These are phyloP conservation scores for Cytospora chrysosperma DNA, from an alignment of 2,329 filamentous ascomycete genomes.

Conservation along the genomic window DNA sequence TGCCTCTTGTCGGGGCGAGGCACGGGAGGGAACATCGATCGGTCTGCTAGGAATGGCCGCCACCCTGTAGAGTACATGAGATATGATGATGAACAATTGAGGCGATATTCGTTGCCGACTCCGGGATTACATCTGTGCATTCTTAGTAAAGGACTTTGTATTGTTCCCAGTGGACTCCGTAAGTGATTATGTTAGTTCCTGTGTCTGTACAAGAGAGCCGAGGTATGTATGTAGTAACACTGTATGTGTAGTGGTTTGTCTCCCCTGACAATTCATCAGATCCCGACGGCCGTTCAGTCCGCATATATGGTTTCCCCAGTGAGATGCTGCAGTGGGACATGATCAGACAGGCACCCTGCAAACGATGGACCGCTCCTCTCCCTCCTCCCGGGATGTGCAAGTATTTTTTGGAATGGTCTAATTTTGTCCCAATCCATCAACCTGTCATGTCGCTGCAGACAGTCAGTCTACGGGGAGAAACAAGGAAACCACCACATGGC, in stretches of 20 bases:
- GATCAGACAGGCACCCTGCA: not conserved
- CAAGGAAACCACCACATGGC: not conserved
- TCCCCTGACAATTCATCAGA: not conserved
- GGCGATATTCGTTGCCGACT: not conserved
- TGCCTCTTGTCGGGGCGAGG: not conserved
- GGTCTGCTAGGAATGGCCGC: not conserved
- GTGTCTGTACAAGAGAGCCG: no score
- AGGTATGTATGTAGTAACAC: no score
- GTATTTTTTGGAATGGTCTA: not conserved
- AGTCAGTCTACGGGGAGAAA: conserved; percentile 8
- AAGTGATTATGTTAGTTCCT: no score
- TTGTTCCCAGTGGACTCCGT: no score
- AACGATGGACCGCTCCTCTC: no score
- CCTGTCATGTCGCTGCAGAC: conserved; percentile 9
- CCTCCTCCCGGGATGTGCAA: not conserved
- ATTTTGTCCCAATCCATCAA: not conserved
- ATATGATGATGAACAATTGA: not conserved
- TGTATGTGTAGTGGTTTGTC: no score
- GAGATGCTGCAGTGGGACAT: not conserved
- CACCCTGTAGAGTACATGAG: not conserved
- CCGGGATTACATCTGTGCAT: not conserved
- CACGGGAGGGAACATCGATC: not conserved
- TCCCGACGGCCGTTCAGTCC: not conserved
- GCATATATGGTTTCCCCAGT: not conserved
- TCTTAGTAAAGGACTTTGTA: no score